Conservation (phyloP, 179 eudicot genomes). For the Gypsophila paniculata region DNA sequence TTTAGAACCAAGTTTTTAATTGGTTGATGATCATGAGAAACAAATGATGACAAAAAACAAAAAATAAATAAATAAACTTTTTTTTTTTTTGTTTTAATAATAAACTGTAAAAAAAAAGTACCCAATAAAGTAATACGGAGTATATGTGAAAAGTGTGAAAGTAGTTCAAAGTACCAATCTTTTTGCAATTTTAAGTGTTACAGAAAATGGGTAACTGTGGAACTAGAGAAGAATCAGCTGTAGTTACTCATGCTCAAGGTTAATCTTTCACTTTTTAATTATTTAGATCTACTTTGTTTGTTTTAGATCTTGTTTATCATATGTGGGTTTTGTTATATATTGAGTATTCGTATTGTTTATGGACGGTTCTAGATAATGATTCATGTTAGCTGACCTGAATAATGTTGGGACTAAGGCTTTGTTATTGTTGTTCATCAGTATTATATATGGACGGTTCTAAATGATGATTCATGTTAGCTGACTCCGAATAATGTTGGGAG, state of each 20-base stretch:
- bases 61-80: neutral
- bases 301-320: neutral
- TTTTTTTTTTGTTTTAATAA: too few relatives aligned
- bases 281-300: neutral
- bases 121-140: neutral
- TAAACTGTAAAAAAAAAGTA: neutral
- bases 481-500: too few relatives aligned
- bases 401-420: too few relatives aligned
- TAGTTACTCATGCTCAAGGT: conserved; percentile 61
- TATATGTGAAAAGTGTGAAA: neutral
- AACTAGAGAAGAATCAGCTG: conserved; percentile 75
- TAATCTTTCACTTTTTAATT: neutral
- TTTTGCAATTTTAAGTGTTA: too few relatives aligned
- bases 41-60: conserved; percentile 7
- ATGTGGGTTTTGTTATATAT: neutral
- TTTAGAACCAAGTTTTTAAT: neutral
- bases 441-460: neutral
- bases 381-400: too few relatives aligned
- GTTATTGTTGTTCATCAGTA: too few relatives aligned
- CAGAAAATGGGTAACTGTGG: conserved; percentile 69
- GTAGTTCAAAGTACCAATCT: neutral
- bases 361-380: too few relatives aligned
- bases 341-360: neutral
- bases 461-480: too few relatives aligned
- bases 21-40: conserved; percentile 12